A percentile compares a stretch with the other conserved stretches of the same genome.
These are phyloP conservation scores for Epipyxis sp. DNA, from an alignment of 108 stramenopile genomes.

Conservation along the genomic window DNA sequence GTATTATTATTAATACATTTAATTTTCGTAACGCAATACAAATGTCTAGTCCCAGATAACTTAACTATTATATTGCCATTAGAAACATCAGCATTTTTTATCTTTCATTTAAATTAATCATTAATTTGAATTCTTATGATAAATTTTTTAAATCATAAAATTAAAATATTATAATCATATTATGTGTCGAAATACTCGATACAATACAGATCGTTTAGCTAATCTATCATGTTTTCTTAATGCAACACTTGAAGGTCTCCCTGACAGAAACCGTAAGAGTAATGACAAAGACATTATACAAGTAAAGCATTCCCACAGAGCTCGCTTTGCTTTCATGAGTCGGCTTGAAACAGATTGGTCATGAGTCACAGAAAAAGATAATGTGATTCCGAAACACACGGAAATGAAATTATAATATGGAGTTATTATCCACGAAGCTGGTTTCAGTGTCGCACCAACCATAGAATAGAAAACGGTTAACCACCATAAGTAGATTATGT, in stretches of 20 bases:
- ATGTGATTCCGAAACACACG: neutral
- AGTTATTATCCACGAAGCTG: too few relatives aligned
- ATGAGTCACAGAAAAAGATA: neutral
- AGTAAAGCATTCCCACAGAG: constrained; percentile 31
- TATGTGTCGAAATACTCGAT: constrained; percentile 7
- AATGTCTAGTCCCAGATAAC: neutral
- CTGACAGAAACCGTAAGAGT: constrained; percentile 8
- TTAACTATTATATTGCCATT: neutral
- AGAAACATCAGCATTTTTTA: neutral
- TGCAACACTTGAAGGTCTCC: neutral
- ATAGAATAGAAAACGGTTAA: too few relatives aligned
- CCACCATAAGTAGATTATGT: too few relatives aligned
- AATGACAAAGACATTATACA: constrained; percentile 20
- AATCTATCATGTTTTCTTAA: constrained; percentile 7
- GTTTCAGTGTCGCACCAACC: too few relatives aligned
- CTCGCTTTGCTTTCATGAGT: neutral
- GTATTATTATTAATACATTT: too few relatives aligned
- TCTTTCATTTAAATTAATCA: too few relatives aligned
- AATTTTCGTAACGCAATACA: neutral
- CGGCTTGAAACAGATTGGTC: too few relatives aligned
- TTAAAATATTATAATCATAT: neutral
- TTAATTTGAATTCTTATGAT: too few relatives aligned
- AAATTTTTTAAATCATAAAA: neutral
- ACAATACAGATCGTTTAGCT: constrained; percentile 12
- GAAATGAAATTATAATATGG: neutral